Base-by-base conservation (phyloP, 306 rosid genomes). In the Cucumis melo region DNA sequence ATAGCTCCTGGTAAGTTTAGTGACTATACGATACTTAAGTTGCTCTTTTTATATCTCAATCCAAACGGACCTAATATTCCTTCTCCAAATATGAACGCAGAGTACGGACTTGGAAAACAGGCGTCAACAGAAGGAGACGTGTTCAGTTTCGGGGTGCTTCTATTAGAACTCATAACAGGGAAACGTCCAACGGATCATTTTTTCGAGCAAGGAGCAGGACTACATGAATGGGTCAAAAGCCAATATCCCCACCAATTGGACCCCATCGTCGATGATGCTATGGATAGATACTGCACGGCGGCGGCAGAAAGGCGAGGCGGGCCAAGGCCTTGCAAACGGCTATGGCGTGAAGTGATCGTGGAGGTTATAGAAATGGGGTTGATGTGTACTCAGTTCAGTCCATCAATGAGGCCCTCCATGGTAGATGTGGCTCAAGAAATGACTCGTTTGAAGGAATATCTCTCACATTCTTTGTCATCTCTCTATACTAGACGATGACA, bases 401-500 rank as follows among this genome's bases (percentile, higher is more conserved):
- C 96, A 76, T 78, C 96, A n/a, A 78, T 85, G 67, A 86, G 98
- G 74, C 98, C 98, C 64, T 89, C 24, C 80, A 94, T 94, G 98
- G 48, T 80, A 29, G 93, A 94, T 70, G 68, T 83, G n/a, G 96
- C 98, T 3, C 88, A 86, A 75, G 97, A 91, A 73, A 87, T 88
- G 83, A 85, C 90, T 2, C 87, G 78, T 67, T 78, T 94, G 82
- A 90, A 90, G 89, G 96, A 90, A 34, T 87, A 85, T 78, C 82
- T 94, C 77, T 78, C 81, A 14, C 87, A 78, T 78, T 77, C 90
- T 78, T 70, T 85, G 5, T 83, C 75, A 0, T 54, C 58, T 1
- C 58, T 54, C 21, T 54, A 54, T 19, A 54, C 56, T 0, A 51
- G 56, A 51, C 20, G 56, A 2, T 51, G 9, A 51, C 51, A 46